Evolutionary conservation across 495 filamentous ascomycete genomes (phyloP).

Genomic region (Margaritispora aquatica): DNA sequence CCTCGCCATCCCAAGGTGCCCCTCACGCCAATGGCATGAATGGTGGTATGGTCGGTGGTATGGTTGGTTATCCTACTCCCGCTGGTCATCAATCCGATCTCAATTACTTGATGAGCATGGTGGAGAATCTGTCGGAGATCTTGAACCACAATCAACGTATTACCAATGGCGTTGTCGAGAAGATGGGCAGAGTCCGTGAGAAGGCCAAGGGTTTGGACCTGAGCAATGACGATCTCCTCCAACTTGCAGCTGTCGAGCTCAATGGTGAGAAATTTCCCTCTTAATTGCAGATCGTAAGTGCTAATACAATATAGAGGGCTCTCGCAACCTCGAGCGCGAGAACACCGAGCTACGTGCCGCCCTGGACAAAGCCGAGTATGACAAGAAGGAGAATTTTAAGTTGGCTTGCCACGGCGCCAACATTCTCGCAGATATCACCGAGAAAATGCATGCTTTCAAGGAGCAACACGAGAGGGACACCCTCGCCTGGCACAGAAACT

Average conservation of each 20-base stretch:
- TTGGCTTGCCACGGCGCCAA: conserved; percentile 32
- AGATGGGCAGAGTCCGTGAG: conserved; percentile 47
- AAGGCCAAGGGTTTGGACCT: conserved; percentile 38
- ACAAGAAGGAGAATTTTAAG: conserved; percentile 41
- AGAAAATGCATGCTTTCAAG: conserved; percentile 45
- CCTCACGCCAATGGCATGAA: conserved; percentile 52
- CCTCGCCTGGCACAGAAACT: conserved; percentile 46
- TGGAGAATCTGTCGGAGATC: conserved; percentile 71
- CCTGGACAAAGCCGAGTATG: conserved; percentile 41
- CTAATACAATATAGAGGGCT: conserved; percentile 15
- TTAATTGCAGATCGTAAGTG: background rate
- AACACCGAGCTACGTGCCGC: conserved; percentile 45
- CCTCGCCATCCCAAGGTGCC: conserved; percentile 20
- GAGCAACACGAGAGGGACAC: conserved; percentile 41
- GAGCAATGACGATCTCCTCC: conserved; percentile 45
- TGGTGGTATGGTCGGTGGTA: conserved; percentile 37
- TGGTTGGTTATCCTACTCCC: conserved; percentile 55
- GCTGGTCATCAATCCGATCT: conserved; percentile 85
- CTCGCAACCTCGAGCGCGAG: conserved; percentile 41
- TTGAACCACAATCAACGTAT: conserved; percentile 72
- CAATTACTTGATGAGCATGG: conserved; percentile 77
- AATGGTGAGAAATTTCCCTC: conserved; percentile 30
- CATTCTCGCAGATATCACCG: conserved; percentile 37
- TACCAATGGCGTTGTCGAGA: conserved; percentile 65
- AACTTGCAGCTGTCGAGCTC: conserved; percentile 39